Percentiles rank a stretch among this genome's conserved stretches.
Evolutionary conservation across 176 grass and related monocot genomes (phyloP).

Genomic region (Oryza meridionalis): DNA sequence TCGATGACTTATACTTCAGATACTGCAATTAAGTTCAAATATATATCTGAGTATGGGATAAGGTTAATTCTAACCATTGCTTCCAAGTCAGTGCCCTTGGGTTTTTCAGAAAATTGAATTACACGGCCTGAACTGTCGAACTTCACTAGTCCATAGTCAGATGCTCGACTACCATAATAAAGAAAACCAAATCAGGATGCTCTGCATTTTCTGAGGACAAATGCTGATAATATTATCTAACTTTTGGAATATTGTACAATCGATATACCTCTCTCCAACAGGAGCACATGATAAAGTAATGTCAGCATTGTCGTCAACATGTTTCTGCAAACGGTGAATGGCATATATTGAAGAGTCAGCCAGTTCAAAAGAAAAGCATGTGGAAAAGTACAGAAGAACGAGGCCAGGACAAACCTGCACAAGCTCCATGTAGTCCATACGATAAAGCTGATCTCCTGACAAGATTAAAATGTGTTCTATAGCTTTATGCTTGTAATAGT

Average conservation of each 20-base stretch:
- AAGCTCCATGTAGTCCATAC: slow-evolving; percentile 82
- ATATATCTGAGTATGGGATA: not conserved
- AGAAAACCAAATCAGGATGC: slow-evolving; percentile 39
- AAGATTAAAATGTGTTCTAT: slow-evolving; percentile 75
- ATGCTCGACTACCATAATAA: slow-evolving; percentile 65
- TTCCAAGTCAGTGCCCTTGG: slow-evolving; percentile 61
- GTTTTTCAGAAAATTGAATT: slow-evolving; percentile 68
- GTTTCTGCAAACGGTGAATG: slow-evolving; percentile 55
- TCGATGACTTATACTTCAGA: not conserved
- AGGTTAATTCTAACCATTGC: slow-evolving; percentile 56
- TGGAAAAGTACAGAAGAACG: not conserved
- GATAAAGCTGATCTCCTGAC: slow-evolving; percentile 79
- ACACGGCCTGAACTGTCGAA: slow-evolving; percentile 65
- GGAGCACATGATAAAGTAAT: slow-evolving; percentile 67
- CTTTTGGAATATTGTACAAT: not conserved
- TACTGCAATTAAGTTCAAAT: not conserved
- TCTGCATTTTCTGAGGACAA: not conserved
- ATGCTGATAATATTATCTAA: not conserved
- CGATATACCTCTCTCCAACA: slow-evolving; percentile 58
- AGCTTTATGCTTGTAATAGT: slow-evolving; percentile 61
- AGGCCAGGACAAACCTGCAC: slow-evolving; percentile 50
- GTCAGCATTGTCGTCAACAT: slow-evolving; percentile 75
- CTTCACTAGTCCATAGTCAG: slow-evolving; percentile 77
- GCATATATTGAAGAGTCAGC: not conserved
- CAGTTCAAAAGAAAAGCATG: slow-evolving; percentile 22